Base-by-base conservation (phyloP, 108 stramenopile genomes). In the Heterococcus sp. region DNA sequence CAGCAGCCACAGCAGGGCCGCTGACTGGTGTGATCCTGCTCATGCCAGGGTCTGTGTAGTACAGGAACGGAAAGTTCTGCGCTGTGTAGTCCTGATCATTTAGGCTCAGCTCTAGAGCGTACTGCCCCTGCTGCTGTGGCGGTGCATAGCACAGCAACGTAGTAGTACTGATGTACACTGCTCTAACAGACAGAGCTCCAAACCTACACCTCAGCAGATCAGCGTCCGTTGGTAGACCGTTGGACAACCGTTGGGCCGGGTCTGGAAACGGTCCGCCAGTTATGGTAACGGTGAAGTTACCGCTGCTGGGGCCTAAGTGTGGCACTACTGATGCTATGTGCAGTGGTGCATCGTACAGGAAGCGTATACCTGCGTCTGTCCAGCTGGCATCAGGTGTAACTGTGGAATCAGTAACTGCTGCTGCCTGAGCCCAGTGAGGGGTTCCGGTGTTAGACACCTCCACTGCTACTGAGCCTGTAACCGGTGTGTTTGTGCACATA, bases 31-130 rank as follows among this genome's bases (percentile, higher is more conserved):
- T 37, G 5, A 91, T 80, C 34, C 71, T 27, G 34, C 65, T 30
- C 11, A 90, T 67, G 30, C 32, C 85, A 33, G 83, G 85, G 3
- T 64, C 73, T 29, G 82, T 71, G 75, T 89, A 90, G 71, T 74
- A 93, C 46, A 71, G 37, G 68, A 91, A 92, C 26, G 75, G 73
- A 31, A 74, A 63, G 58, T 84, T 38, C 27, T 21, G 3, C 32
- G 38, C 28, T 1, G 89, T 89, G 68, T 82, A 93, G 65, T 93
- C 92, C 76, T 93, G 92, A 37, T 90, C 91, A 69, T 93, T 93
- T 66, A 90, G 70, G 1, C 88, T 89, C 32, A 93, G 77, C 37
- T 88, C 90, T 5, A 93, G 36, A 8, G 89, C 38, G 75, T 90
- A 90, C 0, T 68, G 38, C 30, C 92, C 91, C 0, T 88, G 40